A percentile compares a stretch with the other conserved stretches of the same genome.
Conservation (phyloP, 1,284 basidiomycete genomes). For the Pyrrhoderma noxium region DNA sequence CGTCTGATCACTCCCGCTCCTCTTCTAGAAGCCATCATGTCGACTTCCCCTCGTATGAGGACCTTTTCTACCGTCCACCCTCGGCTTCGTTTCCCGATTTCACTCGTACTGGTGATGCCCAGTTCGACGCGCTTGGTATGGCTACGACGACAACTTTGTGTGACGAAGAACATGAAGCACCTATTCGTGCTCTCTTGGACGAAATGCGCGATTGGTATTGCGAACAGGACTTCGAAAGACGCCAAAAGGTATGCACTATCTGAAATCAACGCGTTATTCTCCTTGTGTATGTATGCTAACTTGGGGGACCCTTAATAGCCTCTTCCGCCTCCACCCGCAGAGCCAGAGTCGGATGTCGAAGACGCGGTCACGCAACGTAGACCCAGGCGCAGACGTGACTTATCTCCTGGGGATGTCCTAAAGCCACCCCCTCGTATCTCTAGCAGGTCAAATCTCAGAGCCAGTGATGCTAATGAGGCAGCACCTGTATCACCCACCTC, state of each 20-base stretch:
- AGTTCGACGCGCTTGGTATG: not conserved
- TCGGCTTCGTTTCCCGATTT: not conserved
- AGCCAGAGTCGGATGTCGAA: conserved; percentile 11
- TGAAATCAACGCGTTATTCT: no score
- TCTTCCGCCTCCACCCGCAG: conserved; percentile 4
- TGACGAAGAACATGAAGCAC: conserved; percentile 9
- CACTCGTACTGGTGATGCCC: not conserved
- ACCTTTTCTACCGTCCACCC: conserved; percentile 17
- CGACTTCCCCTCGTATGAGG: conserved; percentile 15
- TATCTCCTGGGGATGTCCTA: no score
- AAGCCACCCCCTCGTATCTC: no score
- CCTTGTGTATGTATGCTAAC: no score
- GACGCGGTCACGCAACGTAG: conserved; percentile 2
- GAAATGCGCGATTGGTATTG: conserved; percentile 17
- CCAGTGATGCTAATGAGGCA: no score
- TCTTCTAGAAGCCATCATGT: conserved; percentile 1
- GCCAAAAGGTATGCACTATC: no score
- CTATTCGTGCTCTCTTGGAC: conserved; percentile 13
- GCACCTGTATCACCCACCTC: no score
- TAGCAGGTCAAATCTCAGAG: no score
- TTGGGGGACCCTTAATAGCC: no score
- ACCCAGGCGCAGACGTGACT: no score
- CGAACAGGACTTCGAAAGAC: conserved; percentile 1
- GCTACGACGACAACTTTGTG: not conserved
- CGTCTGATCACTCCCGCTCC: not conserved